Evolutionary conservation across 2,329 filamentous ascomycete species (phyloP), one percentile per base, ranked within the genome.

Genomic region (Paraconiothyrium sp.): DNA sequence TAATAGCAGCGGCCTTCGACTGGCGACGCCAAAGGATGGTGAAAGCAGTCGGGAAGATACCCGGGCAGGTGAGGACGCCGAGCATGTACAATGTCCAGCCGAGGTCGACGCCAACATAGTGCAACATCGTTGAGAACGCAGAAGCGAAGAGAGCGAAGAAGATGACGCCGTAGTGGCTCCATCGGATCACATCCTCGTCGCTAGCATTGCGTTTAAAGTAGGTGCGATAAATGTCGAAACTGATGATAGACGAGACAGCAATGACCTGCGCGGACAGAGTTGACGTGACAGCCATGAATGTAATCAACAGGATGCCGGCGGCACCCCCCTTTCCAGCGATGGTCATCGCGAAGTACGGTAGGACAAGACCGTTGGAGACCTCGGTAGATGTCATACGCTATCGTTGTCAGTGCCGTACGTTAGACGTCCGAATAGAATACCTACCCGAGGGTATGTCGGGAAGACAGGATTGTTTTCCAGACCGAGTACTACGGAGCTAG

Each of bases 11-110:
- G 0, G 75, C 70, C 54, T 77, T 82, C 49, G 79, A 84, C 67
- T 86, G 84, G 11, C 78, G 78, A 39, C 78, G 78, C 84, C 84
- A 86, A 1, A 87, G 75, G 20, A 86, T 82, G 0, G 84, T 84
- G 57, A 86, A 85, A 0, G 80, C 78, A 6, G 84, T 86, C 0
- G 85, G 84, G 64, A 86, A 83, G 57, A 86, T 84, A 0, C 84
- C 84, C 0, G 84, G 83, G 39, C 84, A 85, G 0, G 83, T 85
- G 10, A 86, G 65, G 0, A 86, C 82, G 3, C 84, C 80, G 0
- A 86, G 79, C 83, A 86, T 84, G 63, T 86, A 86, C 1, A 86
- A 62, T 0, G 83, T 85, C 85, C 84, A 87, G 0, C 82, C 81
- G 0, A 87, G 76, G 50, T 86, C 82, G 4, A 86, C 81, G 0